Conservation (phyloP, 2,329 filamentous ascomycete genomes). For the Neoarthrinium moseri region DNA sequence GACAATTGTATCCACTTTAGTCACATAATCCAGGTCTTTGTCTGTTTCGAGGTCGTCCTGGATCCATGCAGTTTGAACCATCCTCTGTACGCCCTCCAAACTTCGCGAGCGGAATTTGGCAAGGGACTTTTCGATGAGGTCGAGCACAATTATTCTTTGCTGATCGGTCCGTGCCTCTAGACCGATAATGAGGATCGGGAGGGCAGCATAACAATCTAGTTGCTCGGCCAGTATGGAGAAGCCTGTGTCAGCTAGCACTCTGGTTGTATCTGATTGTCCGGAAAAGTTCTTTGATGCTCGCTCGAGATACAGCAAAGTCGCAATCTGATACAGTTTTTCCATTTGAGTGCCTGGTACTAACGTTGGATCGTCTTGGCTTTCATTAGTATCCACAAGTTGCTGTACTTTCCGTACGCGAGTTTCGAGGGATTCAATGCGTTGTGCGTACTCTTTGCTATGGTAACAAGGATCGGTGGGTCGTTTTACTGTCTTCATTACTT, state of each 20-base stretch:
- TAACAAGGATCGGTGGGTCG: background rate
- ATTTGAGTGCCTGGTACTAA: background rate
- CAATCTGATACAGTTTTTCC: background rate
- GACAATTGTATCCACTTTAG: background rate
- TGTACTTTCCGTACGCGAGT: background rate
- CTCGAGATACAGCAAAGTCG: background rate
- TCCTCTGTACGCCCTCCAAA: background rate
- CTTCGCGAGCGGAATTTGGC: background rate
- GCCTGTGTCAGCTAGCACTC: background rate
- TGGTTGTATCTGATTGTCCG: background rate
- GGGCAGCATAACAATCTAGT: background rate
- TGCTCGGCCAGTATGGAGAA: background rate
- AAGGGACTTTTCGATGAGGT: background rate
- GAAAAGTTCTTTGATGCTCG: background rate
- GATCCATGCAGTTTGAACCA: background rate
- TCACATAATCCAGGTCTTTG: constrained; percentile 1
- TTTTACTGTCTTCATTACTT: background rate
- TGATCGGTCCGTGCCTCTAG: background rate
- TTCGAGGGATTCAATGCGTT: background rate
- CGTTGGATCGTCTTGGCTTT: background rate
- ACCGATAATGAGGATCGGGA: background rate
- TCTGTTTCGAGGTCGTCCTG: constrained; percentile 1
- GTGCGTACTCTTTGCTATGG: background rate
- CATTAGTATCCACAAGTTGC: background rate
- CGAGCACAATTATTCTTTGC: background rate